Evolutionary conservation across 139 green algal genomes (phyloP).

Genomic region (Coccomyxa sp.): DNA sequence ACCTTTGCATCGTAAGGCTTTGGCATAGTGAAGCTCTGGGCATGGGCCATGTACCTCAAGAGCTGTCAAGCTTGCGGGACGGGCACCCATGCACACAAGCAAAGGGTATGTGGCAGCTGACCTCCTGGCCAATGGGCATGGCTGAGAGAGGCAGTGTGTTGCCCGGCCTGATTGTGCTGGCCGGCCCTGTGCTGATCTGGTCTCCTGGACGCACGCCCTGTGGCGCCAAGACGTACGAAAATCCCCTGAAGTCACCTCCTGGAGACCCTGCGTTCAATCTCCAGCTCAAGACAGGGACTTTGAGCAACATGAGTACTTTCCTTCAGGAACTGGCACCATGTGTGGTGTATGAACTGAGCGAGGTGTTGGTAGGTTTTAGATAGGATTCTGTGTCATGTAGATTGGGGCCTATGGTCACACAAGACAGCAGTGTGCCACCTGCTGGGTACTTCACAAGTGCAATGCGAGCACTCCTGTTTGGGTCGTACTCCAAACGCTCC

Average conservation of each 20-base stretch:
- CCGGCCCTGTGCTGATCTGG: conserved; percentile 45
- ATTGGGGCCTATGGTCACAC: too few relatives aligned
- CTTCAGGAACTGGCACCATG: too few relatives aligned
- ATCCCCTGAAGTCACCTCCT: conserved; percentile 2
- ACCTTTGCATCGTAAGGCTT: too few relatives aligned
- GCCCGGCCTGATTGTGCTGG: conserved; percentile 56
- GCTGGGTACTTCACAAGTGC: conserved; percentile 58
- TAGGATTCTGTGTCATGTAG: too few relatives aligned
- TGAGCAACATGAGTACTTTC: neutral
- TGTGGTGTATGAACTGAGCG: too few relatives aligned
- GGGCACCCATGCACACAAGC: too few relatives aligned
- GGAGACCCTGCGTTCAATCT: neutral
- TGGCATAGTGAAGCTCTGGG: too few relatives aligned
- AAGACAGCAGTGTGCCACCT: too few relatives aligned
- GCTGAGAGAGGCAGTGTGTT: conserved; percentile 66
- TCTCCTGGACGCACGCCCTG: conserved; percentile 57
- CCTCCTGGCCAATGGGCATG: conserved; percentile 56
- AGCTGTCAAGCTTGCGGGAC: too few relatives aligned
- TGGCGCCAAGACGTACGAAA: conserved; percentile 79
- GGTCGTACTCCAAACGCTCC: conserved; percentile 90
- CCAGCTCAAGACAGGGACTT: too few relatives aligned
- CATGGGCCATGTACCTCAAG: too few relatives aligned
- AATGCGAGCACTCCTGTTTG: conserved; percentile 83
- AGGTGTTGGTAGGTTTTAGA: too few relatives aligned
- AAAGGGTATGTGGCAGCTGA: conserved; percentile 8